These are phyloP conservation scores for Penicillium bovifimosum DNA, from an alignment of 495 filamentous ascomycete species.

Conservation along the genomic window DNA sequence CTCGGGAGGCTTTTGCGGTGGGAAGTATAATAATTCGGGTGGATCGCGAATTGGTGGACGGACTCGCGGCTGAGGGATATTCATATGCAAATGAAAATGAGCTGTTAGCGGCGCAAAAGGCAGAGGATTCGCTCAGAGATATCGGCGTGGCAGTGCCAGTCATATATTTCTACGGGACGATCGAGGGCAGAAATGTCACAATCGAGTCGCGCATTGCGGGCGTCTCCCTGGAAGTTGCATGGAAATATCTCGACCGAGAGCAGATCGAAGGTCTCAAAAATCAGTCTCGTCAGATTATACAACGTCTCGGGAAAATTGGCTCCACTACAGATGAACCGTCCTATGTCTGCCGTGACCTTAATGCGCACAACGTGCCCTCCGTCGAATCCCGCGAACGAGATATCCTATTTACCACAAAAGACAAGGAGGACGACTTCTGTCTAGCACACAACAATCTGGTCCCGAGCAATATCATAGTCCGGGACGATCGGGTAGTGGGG, in stretches of 20 bases:
- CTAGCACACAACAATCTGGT: conserved; percentile 38
- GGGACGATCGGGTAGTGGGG: conserved; percentile 35
- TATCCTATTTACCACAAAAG: conserved; percentile 30
- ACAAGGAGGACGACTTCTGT: conserved; percentile 21
- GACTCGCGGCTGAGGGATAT: conserved; percentile 25
- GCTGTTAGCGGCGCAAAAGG: conserved; percentile 34
- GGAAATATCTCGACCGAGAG: conserved; percentile 32
- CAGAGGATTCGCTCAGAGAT: conserved; percentile 30
- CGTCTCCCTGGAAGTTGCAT: conserved; percentile 40
- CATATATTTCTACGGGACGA: conserved; percentile 36
- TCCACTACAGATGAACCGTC: conserved; percentile 26
- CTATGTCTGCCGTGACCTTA: conserved; percentile 36
- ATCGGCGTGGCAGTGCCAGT: conserved; percentile 35
- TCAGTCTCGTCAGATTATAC: conserved; percentile 34
- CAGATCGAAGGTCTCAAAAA: conserved; percentile 33
- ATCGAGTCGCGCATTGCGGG: conserved; percentile 41
- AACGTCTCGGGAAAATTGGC: conserved; percentile 25
- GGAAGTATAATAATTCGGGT: conserved; percentile 39
- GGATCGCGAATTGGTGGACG: conserved; percentile 26
- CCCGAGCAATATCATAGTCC: conserved; percentile 37
- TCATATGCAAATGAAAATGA: conserved; percentile 58
- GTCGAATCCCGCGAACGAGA: conserved; percentile 23
- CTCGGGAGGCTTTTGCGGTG: conserved; percentile 34
- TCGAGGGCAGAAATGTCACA: conserved; percentile 39
- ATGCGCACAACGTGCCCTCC: conserved; percentile 26